These are phyloP conservation scores for Solanum megistacrolobum DNA, from an alignment of 257 asterid genomes.

Conservation along the genomic window DNA sequence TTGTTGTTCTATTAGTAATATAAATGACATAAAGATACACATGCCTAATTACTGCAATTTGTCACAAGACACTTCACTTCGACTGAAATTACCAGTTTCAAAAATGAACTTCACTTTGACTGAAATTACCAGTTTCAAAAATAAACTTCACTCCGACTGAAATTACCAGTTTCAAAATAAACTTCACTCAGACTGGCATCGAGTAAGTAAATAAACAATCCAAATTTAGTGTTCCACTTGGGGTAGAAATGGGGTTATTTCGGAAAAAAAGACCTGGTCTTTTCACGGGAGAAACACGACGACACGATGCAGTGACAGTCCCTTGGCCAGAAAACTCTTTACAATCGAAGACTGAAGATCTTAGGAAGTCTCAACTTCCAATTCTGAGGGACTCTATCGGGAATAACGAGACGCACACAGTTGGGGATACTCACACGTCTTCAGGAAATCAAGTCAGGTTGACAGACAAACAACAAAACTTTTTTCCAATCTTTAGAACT, in stretches of 20 bases:
- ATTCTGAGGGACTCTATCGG: neutral
- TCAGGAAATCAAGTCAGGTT: neutral
- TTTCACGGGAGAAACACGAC: neutral
- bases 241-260: neutral
- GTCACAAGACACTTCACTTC: neutral
- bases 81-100: neutral
- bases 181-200: neutral
- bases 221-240: neutral
- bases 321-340: neutral
- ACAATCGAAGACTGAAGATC: neutral
- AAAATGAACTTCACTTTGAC: neutral
- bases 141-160: neutral
- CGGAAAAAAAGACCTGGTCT: neutral
- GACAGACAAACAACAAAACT: neutral
- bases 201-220: neutral
- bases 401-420: neutral
- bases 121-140: neutral
- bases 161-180: neutral
- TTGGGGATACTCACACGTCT: neutral
- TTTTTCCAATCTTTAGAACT: neutral
- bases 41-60: neutral
- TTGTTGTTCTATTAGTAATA: neutral
- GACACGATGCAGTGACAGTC: neutral
- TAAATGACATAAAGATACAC: neutral
- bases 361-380: neutral